Percentiles rank a stretch among this genome's conserved stretches.
phyloP scores from a whole-genome alignment of 2,329 filamentous ascomycete genomes.

The Septoria petroselini region DNA sequence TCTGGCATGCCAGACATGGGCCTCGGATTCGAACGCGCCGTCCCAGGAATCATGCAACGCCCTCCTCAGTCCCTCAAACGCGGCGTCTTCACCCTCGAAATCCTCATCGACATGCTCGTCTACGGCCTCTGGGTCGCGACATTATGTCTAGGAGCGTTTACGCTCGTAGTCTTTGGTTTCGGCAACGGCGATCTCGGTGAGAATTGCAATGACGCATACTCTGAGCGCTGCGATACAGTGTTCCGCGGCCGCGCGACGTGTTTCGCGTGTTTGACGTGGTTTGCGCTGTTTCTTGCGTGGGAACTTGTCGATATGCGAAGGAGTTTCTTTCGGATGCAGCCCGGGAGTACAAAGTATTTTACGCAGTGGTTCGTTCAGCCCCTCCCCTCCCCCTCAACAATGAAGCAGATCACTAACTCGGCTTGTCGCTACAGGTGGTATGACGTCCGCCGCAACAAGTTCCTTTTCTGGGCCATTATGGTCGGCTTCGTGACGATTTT shows the following conservation, averaged over 20 bases:
- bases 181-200: constrained; percentile 50
- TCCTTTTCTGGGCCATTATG: constrained; percentile 50
- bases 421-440: constrained; percentile 38
- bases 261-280: constrained; percentile 73
- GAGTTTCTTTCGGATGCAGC: constrained; percentile 71
- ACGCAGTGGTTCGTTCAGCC: constrained; percentile 50
- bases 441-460: constrained; percentile 68
- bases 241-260: constrained; percentile 70
- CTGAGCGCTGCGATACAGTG: constrained; percentile 56
- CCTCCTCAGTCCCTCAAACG: constrained; percentile 67
- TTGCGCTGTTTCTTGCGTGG: constrained; percentile 72
- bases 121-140: constrained; percentile 75
- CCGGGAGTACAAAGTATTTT: constrained; percentile 57
- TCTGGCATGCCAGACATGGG: constrained; percentile 83
- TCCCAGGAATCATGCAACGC: constrained; percentile 72
- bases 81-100: constrained; percentile 73
- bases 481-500: constrained; percentile 46
- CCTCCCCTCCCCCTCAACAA: no score
- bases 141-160: constrained; percentile 58
- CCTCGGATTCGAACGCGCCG: constrained; percentile 72
- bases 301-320: constrained; percentile 70
- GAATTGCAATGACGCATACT: constrained; percentile 60
- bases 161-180: constrained; percentile 62
- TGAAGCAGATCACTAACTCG: no score
- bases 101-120: constrained; percentile 73